Base-by-base conservation (phyloP, 1,284 basidiomycete species). In the Puccinia triticina region DNA sequence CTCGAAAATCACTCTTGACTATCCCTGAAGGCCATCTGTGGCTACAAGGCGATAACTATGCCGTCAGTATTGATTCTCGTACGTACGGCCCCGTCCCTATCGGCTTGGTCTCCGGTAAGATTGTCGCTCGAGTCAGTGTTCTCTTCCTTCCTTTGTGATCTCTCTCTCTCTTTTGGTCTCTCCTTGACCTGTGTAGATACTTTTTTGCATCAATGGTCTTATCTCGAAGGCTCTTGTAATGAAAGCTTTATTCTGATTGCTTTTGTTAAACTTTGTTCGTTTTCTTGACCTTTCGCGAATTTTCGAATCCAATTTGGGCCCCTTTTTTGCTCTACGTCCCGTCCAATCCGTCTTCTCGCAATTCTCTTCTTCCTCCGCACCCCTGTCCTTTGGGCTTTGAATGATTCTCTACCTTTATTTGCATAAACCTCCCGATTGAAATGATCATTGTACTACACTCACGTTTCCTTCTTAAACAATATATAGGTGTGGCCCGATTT, bases 21-120 rank as follows among this genome's bases (percentile, higher is more conserved):
- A 64, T 81, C 32, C 80, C 80, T 18, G 26, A 40, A 34, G 80
- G 80, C 53, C 80, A 82, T 82, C 55, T 82, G 66, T 82, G 80
- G 80, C 26, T 82, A 55, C 34, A 82, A 75, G 80, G 80, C 53
- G 80, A 82, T 69, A 82, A 82, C 26, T 50, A 66, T 61, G 59
- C 55, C 26, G 72, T 75, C 37, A 82, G 80, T 57, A 64, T 82
- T 26, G 80, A 82, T 59, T 82, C 80, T 48, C 72, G 80, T 2
- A 66, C 71, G n/a, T 82, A 82, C 67, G 80, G 80, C 11, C 72
- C 80, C 29, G 72, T 82, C 16, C 72, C 80, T 48, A 57, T 82
- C 34, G 72, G 43, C 64, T 64, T 82, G 34, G 80, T 82, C 50
- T 46, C 55, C 37, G 80, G 80, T 37, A 74, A 74, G 46, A 75